phyloP scores from a whole-genome alignment of 768 basidiomycete genomes.

The Tulasnella sp. region DNA sequence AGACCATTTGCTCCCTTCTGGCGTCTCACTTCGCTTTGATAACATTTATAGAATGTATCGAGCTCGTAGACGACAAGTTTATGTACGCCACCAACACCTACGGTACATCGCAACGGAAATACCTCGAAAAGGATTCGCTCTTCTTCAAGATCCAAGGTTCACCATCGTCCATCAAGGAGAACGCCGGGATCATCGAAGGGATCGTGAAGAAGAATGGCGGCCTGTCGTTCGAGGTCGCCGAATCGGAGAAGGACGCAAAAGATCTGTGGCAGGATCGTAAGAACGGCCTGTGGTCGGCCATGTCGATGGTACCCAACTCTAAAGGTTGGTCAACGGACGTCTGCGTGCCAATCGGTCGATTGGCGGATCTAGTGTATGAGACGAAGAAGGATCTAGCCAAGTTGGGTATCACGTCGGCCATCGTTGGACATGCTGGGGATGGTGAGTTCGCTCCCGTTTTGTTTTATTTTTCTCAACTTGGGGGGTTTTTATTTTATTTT shows the following conservation, averaged over 20 bases:
- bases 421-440: conserved; percentile 74
- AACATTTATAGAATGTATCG: conserved; percentile 91
- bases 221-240: conserved; percentile 57
- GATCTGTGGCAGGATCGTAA: conserved; percentile 80
- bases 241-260: conserved; percentile 61
- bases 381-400: conserved; percentile 65
- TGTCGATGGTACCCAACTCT: conserved; percentile 50
- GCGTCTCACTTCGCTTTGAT: too few relatives aligned
- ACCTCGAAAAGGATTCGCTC: conserved; percentile 63
- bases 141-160: conserved; percentile 92
- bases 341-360: conserved; percentile 62
- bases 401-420: conserved; percentile 51
- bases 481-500: too few relatives aligned
- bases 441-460: too few relatives aligned
- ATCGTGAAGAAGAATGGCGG: conserved; percentile 62
- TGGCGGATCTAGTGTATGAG: conserved; percentile 47
- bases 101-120: conserved; percentile 44
- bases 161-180: conserved; percentile 41
- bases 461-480: too few relatives aligned
- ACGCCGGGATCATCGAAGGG: conserved; percentile 45
- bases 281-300: conserved; percentile 61
- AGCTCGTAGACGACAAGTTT: conserved; percentile 72
- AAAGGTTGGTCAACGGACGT: conserved; percentile 84
- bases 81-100: conserved; percentile 65
- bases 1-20: too few relatives aligned